Conservation (phyloP, 352 stramenopile species). For the Pythium volutum region DNA sequence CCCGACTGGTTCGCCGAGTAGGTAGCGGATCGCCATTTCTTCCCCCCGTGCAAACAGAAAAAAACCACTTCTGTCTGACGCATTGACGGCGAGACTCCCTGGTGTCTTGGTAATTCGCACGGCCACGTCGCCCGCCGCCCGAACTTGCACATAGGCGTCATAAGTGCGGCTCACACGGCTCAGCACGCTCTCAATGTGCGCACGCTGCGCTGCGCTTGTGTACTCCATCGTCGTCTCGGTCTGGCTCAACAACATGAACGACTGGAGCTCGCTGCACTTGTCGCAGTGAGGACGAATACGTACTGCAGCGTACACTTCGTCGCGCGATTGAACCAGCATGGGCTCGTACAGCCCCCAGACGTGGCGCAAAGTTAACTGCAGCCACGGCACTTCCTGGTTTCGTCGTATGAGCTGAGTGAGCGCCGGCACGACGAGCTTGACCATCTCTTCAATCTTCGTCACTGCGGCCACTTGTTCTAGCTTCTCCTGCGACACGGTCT, state of each 20-base stretch:
- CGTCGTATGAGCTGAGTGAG: background rate
- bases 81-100: too few relatives aligned
- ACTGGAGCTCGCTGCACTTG: background rate
- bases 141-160: too few relatives aligned
- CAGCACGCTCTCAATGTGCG: background rate
- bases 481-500: background rate
- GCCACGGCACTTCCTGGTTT: background rate
- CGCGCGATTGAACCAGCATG: background rate
- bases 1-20: too few relatives aligned
- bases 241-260: background rate
- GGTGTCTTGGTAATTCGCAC: too few relatives aligned
- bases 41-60: too few relatives aligned
- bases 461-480: background rate
- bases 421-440: background rate
- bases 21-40: too few relatives aligned
- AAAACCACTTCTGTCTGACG: too few relatives aligned
- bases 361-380: background rate
- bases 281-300: background rate
- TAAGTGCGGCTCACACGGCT: too few relatives aligned
- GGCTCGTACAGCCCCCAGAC: background rate
- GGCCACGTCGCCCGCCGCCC: too few relatives aligned
- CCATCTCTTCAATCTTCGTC: background rate
- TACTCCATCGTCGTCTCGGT: background rate
- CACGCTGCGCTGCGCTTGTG: background rate
- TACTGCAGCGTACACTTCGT: background rate